Conservation (phyloP, 139 green algal genomes). For the Chlorella ohadii region DNA sequence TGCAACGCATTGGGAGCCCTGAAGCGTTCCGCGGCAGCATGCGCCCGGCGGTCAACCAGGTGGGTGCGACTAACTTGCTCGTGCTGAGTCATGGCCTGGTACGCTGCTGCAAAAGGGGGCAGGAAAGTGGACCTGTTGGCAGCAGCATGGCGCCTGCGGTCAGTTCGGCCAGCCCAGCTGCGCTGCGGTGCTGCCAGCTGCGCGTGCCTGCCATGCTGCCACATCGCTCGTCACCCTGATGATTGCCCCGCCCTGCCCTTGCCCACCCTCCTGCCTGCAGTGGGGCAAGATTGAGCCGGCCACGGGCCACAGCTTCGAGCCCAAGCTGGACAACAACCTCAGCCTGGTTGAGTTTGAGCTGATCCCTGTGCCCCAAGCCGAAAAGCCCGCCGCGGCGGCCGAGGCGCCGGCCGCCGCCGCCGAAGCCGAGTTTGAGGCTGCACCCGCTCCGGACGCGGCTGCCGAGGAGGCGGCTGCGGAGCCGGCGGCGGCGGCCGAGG, state of each 20-base stretch:
- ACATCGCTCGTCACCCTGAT: neutral
- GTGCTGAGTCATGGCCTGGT: too few relatives aligned
- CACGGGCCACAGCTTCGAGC: constrained; percentile 58
- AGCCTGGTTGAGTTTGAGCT: constrained; percentile 94
- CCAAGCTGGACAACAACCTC: constrained; percentile 89
- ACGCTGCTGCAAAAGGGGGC: too few relatives aligned
- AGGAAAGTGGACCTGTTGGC: too few relatives aligned
- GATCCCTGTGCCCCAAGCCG: constrained; percentile 47
- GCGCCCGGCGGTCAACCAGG: constrained; percentile 81
- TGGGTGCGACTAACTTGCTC: neutral
- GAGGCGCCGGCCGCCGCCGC: neutral
- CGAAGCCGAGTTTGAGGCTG: neutral
- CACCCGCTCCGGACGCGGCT: neutral
- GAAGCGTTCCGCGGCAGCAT: constrained; percentile 89
- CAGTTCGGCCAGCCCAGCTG: too few relatives aligned
- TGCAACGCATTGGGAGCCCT: too few relatives aligned
- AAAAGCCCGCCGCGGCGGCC: neutral
- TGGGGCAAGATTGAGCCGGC: constrained; percentile 73
- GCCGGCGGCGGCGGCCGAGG: neutral
- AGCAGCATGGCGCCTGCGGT: too few relatives aligned
- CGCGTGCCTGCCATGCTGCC: neutral
- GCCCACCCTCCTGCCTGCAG: constrained; percentile 23
- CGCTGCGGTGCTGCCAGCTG: too few relatives aligned
- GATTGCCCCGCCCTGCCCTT: neutral
- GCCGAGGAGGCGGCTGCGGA: neutral